These are phyloP conservation scores for Mycena haematopus DNA, from an alignment of 768 basidiomycete genomes.

Conservation along the genomic window DNA sequence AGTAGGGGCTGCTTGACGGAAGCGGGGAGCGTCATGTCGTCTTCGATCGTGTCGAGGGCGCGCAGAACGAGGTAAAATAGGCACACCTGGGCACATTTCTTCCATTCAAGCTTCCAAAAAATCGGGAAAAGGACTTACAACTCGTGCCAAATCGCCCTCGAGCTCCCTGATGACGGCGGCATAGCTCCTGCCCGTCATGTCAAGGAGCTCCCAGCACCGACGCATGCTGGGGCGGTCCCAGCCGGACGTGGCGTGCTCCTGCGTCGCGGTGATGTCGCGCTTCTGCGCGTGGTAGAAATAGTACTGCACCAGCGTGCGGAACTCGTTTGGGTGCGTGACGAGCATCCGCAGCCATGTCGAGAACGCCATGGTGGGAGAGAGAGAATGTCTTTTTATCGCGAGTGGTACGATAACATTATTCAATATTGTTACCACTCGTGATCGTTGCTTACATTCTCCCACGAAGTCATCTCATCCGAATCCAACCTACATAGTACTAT, in stretches of 20 bases:
- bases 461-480: too few relatives aligned
- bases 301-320: slow-evolving; percentile 84
- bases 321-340: slow-evolving; percentile 83
- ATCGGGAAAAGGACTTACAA: too few relatives aligned
- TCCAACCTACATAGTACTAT: too few relatives aligned
- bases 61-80: slow-evolving; percentile 95
- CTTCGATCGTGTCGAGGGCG: slow-evolving; percentile 94
- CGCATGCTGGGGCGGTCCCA: slow-evolving; percentile 90
- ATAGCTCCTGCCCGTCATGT: slow-evolving; percentile 89
- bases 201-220: slow-evolving; percentile 88
- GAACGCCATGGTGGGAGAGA: slow-evolving; percentile 50
- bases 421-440: too few relatives aligned
- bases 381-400: neutral
- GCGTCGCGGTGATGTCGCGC: slow-evolving; percentile 79
- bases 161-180: slow-evolving; percentile 94
- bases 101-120: too few relatives aligned
- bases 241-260: slow-evolving; percentile 80
- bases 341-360: slow-evolving; percentile 69
- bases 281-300: slow-evolving; percentile 80
- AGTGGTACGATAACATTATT: too few relatives aligned
- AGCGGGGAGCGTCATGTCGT: slow-evolving; percentile 88
- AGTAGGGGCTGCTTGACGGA: slow-evolving; percentile 85
- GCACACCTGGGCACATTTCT: too few relatives aligned
- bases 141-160: slow-evolving; percentile 92
- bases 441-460: too few relatives aligned